Conservation (phyloP, 1,284 basidiomycete species). For the Tilletia walkeri region DNA sequence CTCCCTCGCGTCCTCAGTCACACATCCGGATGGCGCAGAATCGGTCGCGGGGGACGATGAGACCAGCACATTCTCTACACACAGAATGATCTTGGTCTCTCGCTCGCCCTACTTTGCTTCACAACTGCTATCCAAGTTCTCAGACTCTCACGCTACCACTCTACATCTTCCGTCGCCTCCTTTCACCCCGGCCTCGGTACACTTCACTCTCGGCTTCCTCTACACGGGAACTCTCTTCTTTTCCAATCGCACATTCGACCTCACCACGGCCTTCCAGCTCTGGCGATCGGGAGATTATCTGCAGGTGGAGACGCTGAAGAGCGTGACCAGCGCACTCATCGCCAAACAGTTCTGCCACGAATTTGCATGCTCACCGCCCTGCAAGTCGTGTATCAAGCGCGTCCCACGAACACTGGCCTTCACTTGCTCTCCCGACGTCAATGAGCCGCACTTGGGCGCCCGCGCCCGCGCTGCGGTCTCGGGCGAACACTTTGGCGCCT, state of each 20-base stretch:
- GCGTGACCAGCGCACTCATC: conserved; percentile 37
- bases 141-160: conserved; percentile 31
- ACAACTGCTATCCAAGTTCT: conserved; percentile 69
- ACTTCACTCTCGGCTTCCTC: conserved; percentile 89
- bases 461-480: conserved; percentile 33
- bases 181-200: conserved; percentile 88
- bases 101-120: conserved; percentile 82
- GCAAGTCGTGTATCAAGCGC: conserved; percentile 43
- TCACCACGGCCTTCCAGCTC: conserved; percentile 85
- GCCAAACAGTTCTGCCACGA: conserved; percentile 48
- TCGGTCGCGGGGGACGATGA: conserved; percentile 34
- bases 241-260: conserved; percentile 86
- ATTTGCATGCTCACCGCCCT: conserved; percentile 45
- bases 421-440: conserved; percentile 37
- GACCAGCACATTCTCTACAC: conserved; percentile 69
- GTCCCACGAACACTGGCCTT: conserved; percentile 45
- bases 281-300: conserved; percentile 81
- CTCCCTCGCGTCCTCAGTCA: conserved; percentile 29
- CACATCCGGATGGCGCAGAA: conserved; percentile 29
- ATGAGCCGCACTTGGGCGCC: conserved; percentile 31
- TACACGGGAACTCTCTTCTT: conserved; percentile 92
- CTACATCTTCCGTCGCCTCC: conserved; percentile 64
- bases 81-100: conserved; percentile 86
- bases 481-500: conserved; percentile 41
- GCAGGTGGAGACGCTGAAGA: conserved; percentile 60